phyloP scores from a whole-genome alignment of 2,329 filamentous ascomycete genomes.

The Fusarium globosum region DNA sequence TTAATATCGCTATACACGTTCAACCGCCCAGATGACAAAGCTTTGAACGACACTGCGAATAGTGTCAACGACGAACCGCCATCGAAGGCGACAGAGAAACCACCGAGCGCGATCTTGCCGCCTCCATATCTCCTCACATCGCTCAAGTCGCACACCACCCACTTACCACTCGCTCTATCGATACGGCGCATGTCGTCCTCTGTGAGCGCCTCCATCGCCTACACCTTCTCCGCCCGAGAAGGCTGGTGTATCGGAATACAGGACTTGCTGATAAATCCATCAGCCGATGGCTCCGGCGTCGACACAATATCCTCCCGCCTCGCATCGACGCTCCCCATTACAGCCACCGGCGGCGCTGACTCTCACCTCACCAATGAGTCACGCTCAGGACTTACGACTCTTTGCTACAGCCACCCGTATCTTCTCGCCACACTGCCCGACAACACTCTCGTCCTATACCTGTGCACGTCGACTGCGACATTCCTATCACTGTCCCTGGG shows the following conservation, averaged over 20 bases:
- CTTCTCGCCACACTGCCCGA: slow-evolving; percentile 85
- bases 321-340: slow-evolving; percentile 51
- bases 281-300: slow-evolving; percentile 37
- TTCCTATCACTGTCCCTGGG: slow-evolving; percentile 77
- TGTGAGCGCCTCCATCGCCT: slow-evolving; percentile 86
- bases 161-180: slow-evolving; percentile 83
- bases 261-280: slow-evolving; percentile 74
- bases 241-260: slow-evolving; percentile 95
- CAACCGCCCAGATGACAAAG: slow-evolving; percentile 41
- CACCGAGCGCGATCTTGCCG: slow-evolving; percentile 22
- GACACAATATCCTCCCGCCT: slow-evolving; percentile 52
- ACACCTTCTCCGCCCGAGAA: slow-evolving; percentile 79
- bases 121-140: slow-evolving; percentile 72
- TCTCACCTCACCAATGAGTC: slow-evolving; percentile 10
- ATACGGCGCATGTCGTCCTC: slow-evolving; percentile 73
- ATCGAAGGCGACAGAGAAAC: not conserved
- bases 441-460: slow-evolving; percentile 85
- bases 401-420: slow-evolving; percentile 84
- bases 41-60: slow-evolving; percentile 7
- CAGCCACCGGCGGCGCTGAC: slow-evolving; percentile 33
- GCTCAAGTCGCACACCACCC: slow-evolving; percentile 82
- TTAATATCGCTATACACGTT: slow-evolving; percentile 82
- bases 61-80: not conserved
- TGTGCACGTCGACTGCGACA: slow-evolving; percentile 78
- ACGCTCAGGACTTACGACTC: slow-evolving; percentile 59